These are phyloP conservation scores for Seiridium unicorne DNA, from an alignment of 2,329 filamentous ascomycete genomes.

Conservation along the genomic window DNA sequence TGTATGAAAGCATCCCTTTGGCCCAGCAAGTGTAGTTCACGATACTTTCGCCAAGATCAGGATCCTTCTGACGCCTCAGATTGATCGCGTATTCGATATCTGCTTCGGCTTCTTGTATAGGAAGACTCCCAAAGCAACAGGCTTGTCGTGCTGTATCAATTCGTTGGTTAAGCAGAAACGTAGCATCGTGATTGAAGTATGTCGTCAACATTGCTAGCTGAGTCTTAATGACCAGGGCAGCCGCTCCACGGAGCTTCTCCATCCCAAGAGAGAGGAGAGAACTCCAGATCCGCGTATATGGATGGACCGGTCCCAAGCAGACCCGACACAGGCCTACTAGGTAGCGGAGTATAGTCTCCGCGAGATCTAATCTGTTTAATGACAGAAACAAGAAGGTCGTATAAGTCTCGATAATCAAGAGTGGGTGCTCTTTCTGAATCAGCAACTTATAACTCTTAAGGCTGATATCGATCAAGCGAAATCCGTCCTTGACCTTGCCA, in stretches of 20 bases:
- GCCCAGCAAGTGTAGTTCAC: conserved; percentile 1
- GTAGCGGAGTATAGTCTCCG: background rate
- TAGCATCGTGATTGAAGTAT: background rate
- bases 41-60: background rate
- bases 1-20: conserved; percentile 2
- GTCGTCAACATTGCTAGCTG: background rate
- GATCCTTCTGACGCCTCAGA: background rate
- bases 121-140: background rate
- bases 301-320: background rate
- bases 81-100: background rate
- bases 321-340: background rate
- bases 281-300: background rate
- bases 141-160: background rate
- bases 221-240: background rate
- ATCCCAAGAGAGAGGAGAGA: background rate
- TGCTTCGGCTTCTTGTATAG: background rate
- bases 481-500: background rate
- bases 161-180: background rate
- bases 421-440: background rate
- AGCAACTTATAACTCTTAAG: background rate
- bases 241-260: background rate
- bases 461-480: conserved; percentile 1
- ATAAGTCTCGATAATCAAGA: conserved; percentile 4
- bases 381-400: background rate
- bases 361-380: background rate